phyloP scores from a whole-genome alignment of 2,329 filamentous ascomycete genomes.

The Colletotrichum melonis region DNA sequence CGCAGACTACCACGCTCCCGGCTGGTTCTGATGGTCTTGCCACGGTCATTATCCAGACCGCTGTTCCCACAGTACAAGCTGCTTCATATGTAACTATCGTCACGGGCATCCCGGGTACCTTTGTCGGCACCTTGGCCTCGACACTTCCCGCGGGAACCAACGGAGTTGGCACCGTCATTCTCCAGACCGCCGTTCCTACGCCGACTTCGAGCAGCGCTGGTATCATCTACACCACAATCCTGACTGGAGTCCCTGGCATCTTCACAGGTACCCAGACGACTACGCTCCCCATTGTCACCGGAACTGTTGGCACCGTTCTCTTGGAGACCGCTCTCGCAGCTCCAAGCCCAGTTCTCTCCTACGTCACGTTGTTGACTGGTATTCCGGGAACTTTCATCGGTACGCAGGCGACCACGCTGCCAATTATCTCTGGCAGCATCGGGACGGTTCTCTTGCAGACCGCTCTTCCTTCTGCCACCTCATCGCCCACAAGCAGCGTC shows the following conservation, averaged over 20 bases:
- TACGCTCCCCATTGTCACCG: background rate
- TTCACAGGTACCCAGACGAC: slow-evolving; percentile 17
- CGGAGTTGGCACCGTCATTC: background rate
- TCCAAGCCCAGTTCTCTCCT: background rate
- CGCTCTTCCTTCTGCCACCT: background rate
- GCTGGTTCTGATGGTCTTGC: background rate
- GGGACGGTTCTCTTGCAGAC: slow-evolving; percentile 16
- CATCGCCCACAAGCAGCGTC: background rate
- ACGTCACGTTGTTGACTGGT: slow-evolving; percentile 1
- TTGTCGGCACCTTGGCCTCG: background rate
- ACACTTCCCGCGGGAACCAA: slow-evolving; percentile 7
- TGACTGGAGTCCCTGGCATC: background rate
- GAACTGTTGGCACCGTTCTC: slow-evolving; percentile 12
- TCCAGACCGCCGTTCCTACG: slow-evolving; percentile 6
- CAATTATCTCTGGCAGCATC: background rate
- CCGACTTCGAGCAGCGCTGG: background rate
- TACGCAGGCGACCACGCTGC: background rate
- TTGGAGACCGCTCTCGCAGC: slow-evolving; percentile 13
- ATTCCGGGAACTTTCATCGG: slow-evolving; percentile 3
- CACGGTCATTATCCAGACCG: slow-evolving; percentile 9
- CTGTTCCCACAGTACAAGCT: background rate
- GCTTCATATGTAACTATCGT: background rate
- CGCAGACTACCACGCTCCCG: background rate
- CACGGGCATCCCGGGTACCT: background rate
- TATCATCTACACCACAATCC: slow-evolving; percentile 4